Percentiles rank a stretch among this genome's conserved stretches.
Conservation (phyloP, 305 asterid genomes). For the Ruellia speciosa region DNA sequence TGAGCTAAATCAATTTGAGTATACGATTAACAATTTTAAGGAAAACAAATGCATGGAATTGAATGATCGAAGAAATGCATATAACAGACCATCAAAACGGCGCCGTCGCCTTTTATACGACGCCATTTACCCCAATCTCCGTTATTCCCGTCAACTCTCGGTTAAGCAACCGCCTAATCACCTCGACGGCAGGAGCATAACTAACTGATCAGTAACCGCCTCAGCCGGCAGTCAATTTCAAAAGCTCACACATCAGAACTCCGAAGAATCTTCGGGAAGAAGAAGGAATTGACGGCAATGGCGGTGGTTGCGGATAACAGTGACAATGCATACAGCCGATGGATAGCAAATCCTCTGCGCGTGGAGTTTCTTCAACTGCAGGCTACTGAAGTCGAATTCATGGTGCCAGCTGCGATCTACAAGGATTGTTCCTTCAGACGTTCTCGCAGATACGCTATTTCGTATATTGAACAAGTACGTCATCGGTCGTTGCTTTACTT, state of each 20-base stretch:
- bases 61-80: too few relatives aligned
- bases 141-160: too few relatives aligned
- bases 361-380: background rate
- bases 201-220: background rate
- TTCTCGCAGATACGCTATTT: background rate
- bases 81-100: too few relatives aligned
- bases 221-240: background rate
- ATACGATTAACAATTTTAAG: too few relatives aligned
- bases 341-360: background rate
- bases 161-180: too few relatives aligned
- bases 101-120: too few relatives aligned
- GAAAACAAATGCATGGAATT: too few relatives aligned
- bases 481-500: background rate
- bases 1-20: too few relatives aligned
- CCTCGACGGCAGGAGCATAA: too few relatives aligned
- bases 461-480: slow-evolving; percentile 3
- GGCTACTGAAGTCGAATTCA: slow-evolving; percentile 2
- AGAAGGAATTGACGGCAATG: background rate
- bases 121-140: too few relatives aligned
- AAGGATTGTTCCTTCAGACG: background rate
- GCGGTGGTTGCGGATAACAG: background rate
- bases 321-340: background rate
- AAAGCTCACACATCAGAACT: background rate
- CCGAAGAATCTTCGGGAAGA: background rate
- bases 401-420: background rate